Conservation (phyloP, 257 asterid species). For the Echium plantagineum region DNA sequence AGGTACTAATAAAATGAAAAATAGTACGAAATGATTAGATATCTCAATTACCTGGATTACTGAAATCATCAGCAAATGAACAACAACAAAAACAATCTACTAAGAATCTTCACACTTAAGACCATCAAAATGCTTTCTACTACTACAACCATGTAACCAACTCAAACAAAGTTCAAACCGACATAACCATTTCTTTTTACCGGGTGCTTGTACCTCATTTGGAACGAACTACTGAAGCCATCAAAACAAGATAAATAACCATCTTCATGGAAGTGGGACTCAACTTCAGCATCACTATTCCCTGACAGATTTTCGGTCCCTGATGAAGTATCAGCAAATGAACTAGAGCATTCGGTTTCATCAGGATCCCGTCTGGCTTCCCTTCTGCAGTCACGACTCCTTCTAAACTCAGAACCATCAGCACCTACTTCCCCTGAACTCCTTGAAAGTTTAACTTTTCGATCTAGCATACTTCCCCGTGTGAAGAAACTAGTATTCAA, state of each 20-base stretch:
- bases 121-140: too few species aligned
- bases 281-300: conserved; percentile 77
- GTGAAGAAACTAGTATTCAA: conserved; percentile 9
- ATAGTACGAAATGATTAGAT: too few species aligned
- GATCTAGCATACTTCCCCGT: conserved; percentile 20
- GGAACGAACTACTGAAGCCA: conserved; percentile 52
- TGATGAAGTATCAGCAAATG: conserved; percentile 60
- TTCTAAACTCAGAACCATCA: conserved; percentile 42
- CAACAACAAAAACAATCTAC: conserved; percentile 5
- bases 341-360: conserved; percentile 83
- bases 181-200: too few species aligned
- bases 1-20: background rate
- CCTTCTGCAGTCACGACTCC: conserved; percentile 29
- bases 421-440: conserved; percentile 27
- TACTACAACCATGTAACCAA: too few species aligned
- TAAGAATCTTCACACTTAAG: too few species aligned
- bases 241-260: conserved; percentile 47
- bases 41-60: conserved; percentile 38
- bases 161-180: too few species aligned
- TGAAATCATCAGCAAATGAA: conserved; percentile 40
- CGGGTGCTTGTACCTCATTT: too few species aligned
- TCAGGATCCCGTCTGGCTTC: conserved; percentile 65
- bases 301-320: conserved; percentile 49
- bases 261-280: conserved; percentile 50
- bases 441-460: conserved; percentile 24